A percentile compares a stretch with the other conserved stretches of the same genome.
Conservation (phyloP, 2,329 filamentous ascomycete genomes). For the Penicillium sp. region DNA sequence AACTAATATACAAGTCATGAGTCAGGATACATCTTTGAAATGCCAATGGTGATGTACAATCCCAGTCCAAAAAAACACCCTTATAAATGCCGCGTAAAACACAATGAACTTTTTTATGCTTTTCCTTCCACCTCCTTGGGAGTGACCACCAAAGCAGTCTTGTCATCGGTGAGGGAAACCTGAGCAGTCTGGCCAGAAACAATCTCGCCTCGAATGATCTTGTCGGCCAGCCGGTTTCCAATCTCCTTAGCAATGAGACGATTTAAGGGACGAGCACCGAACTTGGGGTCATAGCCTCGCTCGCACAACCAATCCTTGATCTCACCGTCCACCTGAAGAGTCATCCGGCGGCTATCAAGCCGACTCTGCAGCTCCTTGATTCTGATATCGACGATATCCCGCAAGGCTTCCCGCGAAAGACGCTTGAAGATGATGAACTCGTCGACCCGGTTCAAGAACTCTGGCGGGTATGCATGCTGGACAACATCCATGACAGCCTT, state of each 20-base stretch:
- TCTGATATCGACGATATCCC: conserved; percentile 92
- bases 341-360: conserved; percentile 82
- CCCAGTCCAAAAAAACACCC: conserved; percentile 3
- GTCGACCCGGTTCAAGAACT: conserved; percentile 95
- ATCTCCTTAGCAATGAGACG: conserved; percentile 88
- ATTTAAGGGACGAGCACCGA: conserved; percentile 87
- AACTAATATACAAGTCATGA: conserved; percentile 14
- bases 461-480: conserved; percentile 71
- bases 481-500: conserved; percentile 88
- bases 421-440: conserved; percentile 97
- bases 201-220: conserved; percentile 84
- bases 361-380: conserved; percentile 79
- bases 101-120: conserved; percentile 2
- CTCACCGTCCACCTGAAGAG: conserved; percentile 66
- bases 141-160: conserved; percentile 57
- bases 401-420: conserved; percentile 72
- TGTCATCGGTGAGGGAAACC: conserved; percentile 67
- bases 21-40: background rate
- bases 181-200: conserved; percentile 71
- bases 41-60: conserved; percentile 5
- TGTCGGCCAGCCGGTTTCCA: conserved; percentile 82
- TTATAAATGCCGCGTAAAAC: conserved; percentile 2
- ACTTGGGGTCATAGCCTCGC: conserved; percentile 85
- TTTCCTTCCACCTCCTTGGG: conserved; percentile 19
- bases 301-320: conserved; percentile 87